Base-by-base conservation (phyloP, 345 rosid genomes). In the Psidium friedrichsthalianum region DNA sequence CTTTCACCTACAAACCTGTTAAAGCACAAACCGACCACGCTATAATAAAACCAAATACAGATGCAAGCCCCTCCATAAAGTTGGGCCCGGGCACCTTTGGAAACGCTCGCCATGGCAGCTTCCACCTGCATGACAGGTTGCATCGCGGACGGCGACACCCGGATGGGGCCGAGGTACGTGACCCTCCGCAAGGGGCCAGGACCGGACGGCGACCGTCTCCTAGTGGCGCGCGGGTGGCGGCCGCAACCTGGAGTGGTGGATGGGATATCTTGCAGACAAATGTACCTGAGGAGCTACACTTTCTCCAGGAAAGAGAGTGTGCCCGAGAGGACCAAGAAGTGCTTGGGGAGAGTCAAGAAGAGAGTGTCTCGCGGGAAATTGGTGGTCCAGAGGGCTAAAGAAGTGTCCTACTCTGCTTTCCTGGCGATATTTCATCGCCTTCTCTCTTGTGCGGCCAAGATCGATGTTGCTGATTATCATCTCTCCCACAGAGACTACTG, bases 241-340 rank as follows among this genome's bases (percentile, higher is more conserved):
- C 32, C 58, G 5, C 80, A 87, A 22, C 83, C 89, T 2, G 84
- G 86, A 32, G 88, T 89, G 54, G 93, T 90, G 13, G 91, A 93
- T 57, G 85, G 89, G 55, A 47, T 90, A 54, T 93, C 91, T 11
- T 91, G 92, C 88, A 87, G 95, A 87, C 93, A 93, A 83, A 83
- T 90, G 58, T 91, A 93, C 82, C 84, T 91, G 56, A 89, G 93
- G 86, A 91, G 95, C 88, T 93, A 91, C 82, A 90, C 87, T 51
- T 90, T 93, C 82, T 87, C 91, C 0, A 90, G 90, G 74, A 88
- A 88, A 74, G 89, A 89, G 83, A 87, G 55, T 24, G 89, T 87
- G 47, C 86, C 81, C 13, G 89, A 90, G 52, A 89, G 85, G 88
- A 86, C 90, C 2, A 83, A 81, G 85, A 91, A 87, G 86, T 87